Evolutionary conservation across 2,329 filamentous ascomycete species (phyloP).

Genomic region (Neurospora crassa): DNA sequence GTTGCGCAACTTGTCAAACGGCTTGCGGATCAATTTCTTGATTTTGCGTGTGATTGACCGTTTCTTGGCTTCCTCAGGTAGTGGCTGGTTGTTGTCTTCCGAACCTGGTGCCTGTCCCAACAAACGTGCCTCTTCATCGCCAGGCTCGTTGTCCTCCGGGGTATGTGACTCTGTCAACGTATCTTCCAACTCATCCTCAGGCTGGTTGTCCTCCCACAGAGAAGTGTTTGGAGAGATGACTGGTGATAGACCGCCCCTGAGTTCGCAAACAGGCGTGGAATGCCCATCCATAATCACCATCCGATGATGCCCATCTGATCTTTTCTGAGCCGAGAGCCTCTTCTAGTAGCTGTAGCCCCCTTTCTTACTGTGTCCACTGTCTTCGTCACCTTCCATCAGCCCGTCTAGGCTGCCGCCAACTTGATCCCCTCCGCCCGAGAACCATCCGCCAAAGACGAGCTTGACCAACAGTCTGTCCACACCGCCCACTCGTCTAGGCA

Average conservation of each 20-base stretch:
- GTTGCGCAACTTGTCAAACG: not conserved
- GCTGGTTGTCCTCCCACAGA: not conserved
- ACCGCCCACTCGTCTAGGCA: conserved; percentile 64
- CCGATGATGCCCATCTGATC: not conserved
- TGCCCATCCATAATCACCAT: not conserved
- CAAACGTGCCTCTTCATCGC: not conserved
- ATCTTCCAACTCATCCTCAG: not conserved
- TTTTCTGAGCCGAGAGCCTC: not conserved
- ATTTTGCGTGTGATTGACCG: not conserved
- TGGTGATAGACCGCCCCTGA: not conserved
- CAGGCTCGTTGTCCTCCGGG: not conserved
- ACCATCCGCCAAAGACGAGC: conserved; percentile 61
- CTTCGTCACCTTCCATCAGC: conserved; percentile 2
- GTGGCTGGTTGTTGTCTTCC: not conserved
- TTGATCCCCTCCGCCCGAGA: conserved; percentile 24
- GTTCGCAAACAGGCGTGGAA: not conserved
- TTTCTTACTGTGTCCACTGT: not conserved
- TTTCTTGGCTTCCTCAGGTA: not conserved
- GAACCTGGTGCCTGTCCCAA: not conserved
- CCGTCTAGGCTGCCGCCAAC: conserved; percentile 6
- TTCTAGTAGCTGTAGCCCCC: not conserved
- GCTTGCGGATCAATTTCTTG: not conserved
- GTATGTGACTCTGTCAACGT: not conserved
- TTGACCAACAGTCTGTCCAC: conserved; percentile 87
- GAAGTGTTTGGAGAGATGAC: not conserved